Percentiles rank a stretch among this genome's conserved stretches.
These are phyloP conservation scores for Verticillium albo-atrum DNA, from an alignment of 2,329 filamentous ascomycete species.

Conservation along the genomic window DNA sequence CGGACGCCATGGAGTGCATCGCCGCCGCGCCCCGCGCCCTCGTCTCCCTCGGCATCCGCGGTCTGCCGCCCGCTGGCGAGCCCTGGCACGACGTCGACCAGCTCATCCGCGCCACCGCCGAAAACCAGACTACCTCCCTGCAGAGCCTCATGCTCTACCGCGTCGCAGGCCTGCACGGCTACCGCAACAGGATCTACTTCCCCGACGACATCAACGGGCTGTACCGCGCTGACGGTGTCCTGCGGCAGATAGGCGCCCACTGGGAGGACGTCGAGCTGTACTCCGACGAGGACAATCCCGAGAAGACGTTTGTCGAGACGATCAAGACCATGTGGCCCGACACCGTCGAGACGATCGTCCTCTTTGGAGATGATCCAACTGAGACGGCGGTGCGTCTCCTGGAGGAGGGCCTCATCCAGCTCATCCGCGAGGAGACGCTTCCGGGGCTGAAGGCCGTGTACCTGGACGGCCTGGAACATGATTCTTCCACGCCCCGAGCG, in stretches of 20 bases:
- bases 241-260: neutral
- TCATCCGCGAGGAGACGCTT: neutral
- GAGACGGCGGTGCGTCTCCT: neutral
- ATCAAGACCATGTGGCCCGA: neutral
- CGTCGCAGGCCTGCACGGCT: neutral
- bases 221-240: neutral
- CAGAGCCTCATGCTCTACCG: slow-evolving; percentile 2
- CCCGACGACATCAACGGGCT: neutral
- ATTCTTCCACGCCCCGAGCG: neutral
- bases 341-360: neutral
- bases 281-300: neutral
- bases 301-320: neutral
- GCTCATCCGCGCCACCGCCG: neutral
- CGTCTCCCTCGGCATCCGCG: neutral
- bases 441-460: neutral
- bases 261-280: neutral
- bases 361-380: neutral
- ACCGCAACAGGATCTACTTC: neutral
- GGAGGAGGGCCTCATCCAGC: neutral
- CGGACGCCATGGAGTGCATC: neutral
- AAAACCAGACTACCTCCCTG: neutral
- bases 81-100: neutral
- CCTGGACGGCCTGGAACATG: neutral
- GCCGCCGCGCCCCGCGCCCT: slow-evolving; percentile 1
- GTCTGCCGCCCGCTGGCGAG: neutral